A percentile compares a stretch with the other conserved stretches of the same genome.
Evolutionary conservation across 345 rosid genomes (phyloP).

Genomic region (Xanthoceras sorbifolium): DNA sequence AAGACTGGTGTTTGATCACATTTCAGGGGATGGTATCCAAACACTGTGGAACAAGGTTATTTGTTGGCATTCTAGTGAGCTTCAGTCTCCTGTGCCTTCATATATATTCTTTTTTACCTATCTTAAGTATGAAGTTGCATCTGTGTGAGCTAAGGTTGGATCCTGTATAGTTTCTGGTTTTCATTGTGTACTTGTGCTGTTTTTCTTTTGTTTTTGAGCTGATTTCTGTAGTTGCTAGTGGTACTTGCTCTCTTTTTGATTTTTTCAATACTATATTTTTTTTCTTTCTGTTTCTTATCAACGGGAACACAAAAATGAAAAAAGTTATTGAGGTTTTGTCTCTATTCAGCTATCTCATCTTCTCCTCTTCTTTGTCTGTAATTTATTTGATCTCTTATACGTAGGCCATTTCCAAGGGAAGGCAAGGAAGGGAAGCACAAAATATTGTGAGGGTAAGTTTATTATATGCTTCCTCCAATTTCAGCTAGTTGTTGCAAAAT

Average conservation of each 20-base stretch:
- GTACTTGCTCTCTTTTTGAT: background rate
- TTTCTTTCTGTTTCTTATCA: background rate
- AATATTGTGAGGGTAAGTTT: slow-evolving; percentile 59
- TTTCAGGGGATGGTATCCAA: background rate
- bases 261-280: background rate
- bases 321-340: background rate
- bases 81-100: background rate
- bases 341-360: background rate
- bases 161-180: background rate
- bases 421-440: slow-evolving; percentile 93
- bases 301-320: background rate
- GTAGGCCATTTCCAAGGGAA: slow-evolving; percentile 79
- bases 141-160: background rate
- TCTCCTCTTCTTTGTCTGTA: slow-evolving; percentile 9
- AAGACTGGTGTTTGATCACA: background rate
- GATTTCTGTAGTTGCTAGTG: background rate
- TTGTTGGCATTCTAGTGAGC: background rate
- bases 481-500: slow-evolving; percentile 17
- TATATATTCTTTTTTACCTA: background rate
- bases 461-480: slow-evolving; percentile 10
- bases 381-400: slow-evolving; percentile 8
- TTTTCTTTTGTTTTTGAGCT: background rate
- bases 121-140: background rate
- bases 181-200: background rate
- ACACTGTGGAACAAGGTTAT: background rate